Percentiles rank a stretch among this genome's conserved stretches.
These are phyloP conservation scores for Imleria badia DNA, from an alignment of 768 basidiomycete genomes.

Conservation along the genomic window DNA sequence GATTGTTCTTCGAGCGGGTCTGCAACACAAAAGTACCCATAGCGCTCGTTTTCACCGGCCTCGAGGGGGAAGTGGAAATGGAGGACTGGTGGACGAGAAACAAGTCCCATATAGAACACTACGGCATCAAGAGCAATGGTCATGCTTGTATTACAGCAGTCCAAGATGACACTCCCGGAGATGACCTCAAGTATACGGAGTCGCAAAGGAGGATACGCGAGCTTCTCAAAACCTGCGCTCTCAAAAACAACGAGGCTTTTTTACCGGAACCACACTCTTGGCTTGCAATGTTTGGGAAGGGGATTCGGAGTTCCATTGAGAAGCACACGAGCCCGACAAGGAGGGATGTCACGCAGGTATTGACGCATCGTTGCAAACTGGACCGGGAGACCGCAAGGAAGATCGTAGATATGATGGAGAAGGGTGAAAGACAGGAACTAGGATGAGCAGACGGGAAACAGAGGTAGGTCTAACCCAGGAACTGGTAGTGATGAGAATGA, in stretches of 20 bases:
- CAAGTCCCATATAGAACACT: slow-evolving; percentile 14
- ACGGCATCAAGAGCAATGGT: slow-evolving; percentile 28
- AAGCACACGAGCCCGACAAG: slow-evolving; percentile 13
- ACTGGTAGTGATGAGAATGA: no score
- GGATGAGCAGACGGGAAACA: no score
- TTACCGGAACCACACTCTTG: slow-evolving; percentile 15
- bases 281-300: slow-evolving; percentile 13
- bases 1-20: slow-evolving; percentile 39
- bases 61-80: slow-evolving; percentile 36
- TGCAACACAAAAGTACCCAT: slow-evolving; percentile 39
- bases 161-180: slow-evolving; percentile 18
- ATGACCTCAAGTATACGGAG: slow-evolving; percentile 22
- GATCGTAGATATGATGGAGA: slow-evolving; percentile 24
- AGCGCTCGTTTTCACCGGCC: slow-evolving; percentile 40
- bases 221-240: slow-evolving; percentile 18
- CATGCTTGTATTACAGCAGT: slow-evolving; percentile 34
- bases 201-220: slow-evolving; percentile 22
- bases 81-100: slow-evolving; percentile 38
- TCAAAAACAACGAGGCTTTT: slow-evolving; percentile 11
- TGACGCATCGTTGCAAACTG: slow-evolving; percentile 28
- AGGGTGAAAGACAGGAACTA: no score
- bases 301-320: slow-evolving; percentile 16
- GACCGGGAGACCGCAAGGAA: slow-evolving; percentile 24
- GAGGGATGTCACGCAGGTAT: slow-evolving; percentile 17
- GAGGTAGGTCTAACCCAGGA: no score